Evolutionary conservation across 805 yeast species (phyloP), one percentile per base, ranked within the genome.

Genomic region (Metschnikowia reukaufii): DNA sequence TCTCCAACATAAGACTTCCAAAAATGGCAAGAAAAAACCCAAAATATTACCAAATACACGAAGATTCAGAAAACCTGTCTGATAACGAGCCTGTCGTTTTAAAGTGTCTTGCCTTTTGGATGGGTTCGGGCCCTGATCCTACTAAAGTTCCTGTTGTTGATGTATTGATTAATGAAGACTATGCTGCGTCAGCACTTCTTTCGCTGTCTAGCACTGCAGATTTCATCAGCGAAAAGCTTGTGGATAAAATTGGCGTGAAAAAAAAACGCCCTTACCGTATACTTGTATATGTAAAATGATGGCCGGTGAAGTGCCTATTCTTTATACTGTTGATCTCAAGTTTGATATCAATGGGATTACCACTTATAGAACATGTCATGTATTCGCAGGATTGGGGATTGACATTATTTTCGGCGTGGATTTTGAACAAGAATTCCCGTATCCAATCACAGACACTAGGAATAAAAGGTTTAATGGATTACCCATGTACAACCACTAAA

Each of bases 81-180:
- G n/a, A 3, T 25, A 13, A 25, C 5, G 29, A 25, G 29, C 29
- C 29, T 25, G 29, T 25, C 12, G 12, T 25, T 25, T 9, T 25
- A 9, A 9, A 12, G 4, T 34, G 37, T 18, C 37, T 18, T 5
- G 21, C 37, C 2, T 34, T 34, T 18, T 34, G 18, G n/a, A 8
- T 34, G 21, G 37, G 37, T 20, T 5, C n/a, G 12, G 39, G 39
- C n/a, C 39, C 39, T 12, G 39, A 36, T 16, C 39, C 39, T 9
- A 36, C 7, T 3, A 20, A 4, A 6, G 30, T 36, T 7, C 39
- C 39, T 6, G 30, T 36, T 21, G 19, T 36, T 10, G 39, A 36
- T 25, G 39, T 36, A 6, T 21, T 36, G 39, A 23, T 36, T 12
- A 36, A 36, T 30, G 30, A 20, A 15, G 25, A 19, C 7, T 36